A percentile compares a stretch with the other conserved stretches of the same genome.
Evolutionary conservation across 2,329 filamentous ascomycete species (phyloP).

Genomic region (Aspergillus ruber): DNA sequence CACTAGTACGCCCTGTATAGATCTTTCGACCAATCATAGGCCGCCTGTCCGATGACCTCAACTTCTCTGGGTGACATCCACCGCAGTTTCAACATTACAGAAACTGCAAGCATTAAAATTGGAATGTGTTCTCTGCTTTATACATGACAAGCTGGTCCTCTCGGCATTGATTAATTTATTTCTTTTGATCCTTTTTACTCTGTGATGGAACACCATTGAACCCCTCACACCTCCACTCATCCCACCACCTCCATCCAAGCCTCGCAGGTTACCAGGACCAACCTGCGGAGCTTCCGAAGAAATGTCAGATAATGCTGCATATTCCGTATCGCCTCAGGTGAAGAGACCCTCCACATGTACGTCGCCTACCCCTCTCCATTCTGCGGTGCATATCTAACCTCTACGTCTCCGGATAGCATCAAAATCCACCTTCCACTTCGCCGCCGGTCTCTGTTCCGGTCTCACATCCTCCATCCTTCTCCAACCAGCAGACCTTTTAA

Average conservation of each 20-base stretch:
- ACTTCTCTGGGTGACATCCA: not conserved
- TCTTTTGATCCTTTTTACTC: not conserved
- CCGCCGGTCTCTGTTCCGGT: slow-evolving; percentile 81
- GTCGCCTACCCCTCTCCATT: slow-evolving; percentile 1
- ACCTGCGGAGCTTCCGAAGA: slow-evolving; percentile 5
- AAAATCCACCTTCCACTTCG: slow-evolving; percentile 66
- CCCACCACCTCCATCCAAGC: not conserved
- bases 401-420: slow-evolving; percentile 23
- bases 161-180: too few relatives aligned
- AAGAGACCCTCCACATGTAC: slow-evolving; percentile 27
- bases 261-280: slow-evolving; percentile 2
- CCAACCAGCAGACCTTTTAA: slow-evolving; percentile 91
- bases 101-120: not conserved
- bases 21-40: not conserved
- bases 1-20: not conserved
- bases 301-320: slow-evolving; percentile 28
- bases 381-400: not conserved
- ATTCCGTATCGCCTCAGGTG: slow-evolving; percentile 22
- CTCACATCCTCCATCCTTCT: slow-evolving; percentile 82
- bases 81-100: too few relatives aligned
- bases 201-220: not conserved
- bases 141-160: not conserved
- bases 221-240: not conserved
- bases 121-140: not conserved
- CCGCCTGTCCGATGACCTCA: not conserved